phyloP scores from a whole-genome alignment of 768 basidiomycete species.

The Pulveroboletus sp. region DNA sequence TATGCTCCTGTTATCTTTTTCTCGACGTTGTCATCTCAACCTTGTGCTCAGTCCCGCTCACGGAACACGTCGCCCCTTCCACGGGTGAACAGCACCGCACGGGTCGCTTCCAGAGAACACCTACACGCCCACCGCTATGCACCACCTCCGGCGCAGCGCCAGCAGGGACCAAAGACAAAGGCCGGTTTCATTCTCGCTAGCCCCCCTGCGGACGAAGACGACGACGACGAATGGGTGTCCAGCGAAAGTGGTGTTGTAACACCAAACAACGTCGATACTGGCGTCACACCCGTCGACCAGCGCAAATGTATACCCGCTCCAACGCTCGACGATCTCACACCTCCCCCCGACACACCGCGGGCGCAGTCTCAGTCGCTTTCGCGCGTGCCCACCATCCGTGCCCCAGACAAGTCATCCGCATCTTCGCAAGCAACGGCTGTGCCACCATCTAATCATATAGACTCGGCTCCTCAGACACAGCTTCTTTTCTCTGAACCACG shows the following conservation, averaged over 20 bases:
- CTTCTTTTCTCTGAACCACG: constrained; percentile 18
- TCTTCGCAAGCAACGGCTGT: constrained; percentile 10
- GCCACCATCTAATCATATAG: constrained; percentile 13
- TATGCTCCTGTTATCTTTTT: constrained; percentile 30
- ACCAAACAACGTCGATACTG: constrained; percentile 49
- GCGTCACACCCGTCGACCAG: constrained; percentile 30
- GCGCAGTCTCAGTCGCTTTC: constrained; percentile 31
- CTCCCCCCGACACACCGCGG: constrained; percentile 30
- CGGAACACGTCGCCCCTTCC: constrained; percentile 27
- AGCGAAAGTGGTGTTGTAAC: constrained; percentile 76
- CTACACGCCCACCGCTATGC: constrained; percentile 34
- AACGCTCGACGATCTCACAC: constrained; percentile 16
- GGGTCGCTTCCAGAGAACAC: constrained; percentile 29
- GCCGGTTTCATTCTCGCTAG: constrained; percentile 59
- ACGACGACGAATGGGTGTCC: constrained; percentile 77
- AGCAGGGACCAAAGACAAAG: constrained; percentile 38
- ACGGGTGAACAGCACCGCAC: constrained; percentile 27
- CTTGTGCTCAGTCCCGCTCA: constrained; percentile 14
- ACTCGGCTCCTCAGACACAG: constrained; percentile 13
- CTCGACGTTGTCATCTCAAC: constrained; percentile 13
- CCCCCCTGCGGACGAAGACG: constrained; percentile 42
- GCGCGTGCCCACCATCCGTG: constrained; percentile 32
- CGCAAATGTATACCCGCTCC: constrained; percentile 13
- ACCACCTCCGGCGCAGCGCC: constrained; percentile 26
- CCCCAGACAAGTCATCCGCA: constrained; percentile 24